Evolutionary conservation across 768 basidiomycete genomes (phyloP).

Genomic region (Boletus pseudopeckii): DNA sequence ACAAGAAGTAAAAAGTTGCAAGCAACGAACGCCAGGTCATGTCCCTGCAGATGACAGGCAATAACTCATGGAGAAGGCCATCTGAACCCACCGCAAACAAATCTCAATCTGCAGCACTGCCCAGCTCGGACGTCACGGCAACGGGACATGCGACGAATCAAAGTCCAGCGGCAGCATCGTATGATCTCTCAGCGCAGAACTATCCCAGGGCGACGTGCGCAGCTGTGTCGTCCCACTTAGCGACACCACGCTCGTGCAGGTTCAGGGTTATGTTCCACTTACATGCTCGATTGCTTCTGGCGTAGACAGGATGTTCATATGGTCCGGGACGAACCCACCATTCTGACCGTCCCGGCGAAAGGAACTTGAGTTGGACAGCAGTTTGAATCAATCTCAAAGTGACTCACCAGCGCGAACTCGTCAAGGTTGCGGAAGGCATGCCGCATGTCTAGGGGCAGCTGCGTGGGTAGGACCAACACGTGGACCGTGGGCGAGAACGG

Average conservation of each 20-base stretch:
- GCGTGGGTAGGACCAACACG: constrained; percentile 68
- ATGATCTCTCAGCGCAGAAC: constrained; percentile 42
- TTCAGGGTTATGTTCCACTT: background rate
- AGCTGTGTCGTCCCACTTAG: constrained; percentile 41
- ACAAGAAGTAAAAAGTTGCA: background rate
- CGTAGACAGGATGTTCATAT: constrained; percentile 71
- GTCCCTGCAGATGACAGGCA: background rate
- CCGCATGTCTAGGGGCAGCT: constrained; percentile 67
- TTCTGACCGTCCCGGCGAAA: constrained; percentile 36
- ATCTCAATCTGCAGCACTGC: background rate
- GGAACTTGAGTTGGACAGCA: background rate
- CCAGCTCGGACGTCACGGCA: constrained; percentile 6
- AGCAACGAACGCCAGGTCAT: background rate
- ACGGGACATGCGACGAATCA: constrained; percentile 27
- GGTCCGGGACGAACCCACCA: constrained; percentile 55
- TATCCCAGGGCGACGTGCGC: constrained; percentile 50
- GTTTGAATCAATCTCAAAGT: background rate
- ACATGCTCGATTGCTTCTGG: constrained; percentile 61
- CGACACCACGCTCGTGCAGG: background rate
- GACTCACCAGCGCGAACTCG: constrained; percentile 54
- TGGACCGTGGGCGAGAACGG: constrained; percentile 77
- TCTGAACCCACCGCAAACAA: background rate
- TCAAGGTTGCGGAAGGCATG: constrained; percentile 68
- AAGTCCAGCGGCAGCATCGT: constrained; percentile 59
- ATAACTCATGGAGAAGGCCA: background rate